Percentiles rank a stretch among this genome's conserved stretches.
These are phyloP conservation scores for Corchorus olitorius DNA, from an alignment of 345 rosid genomes.

Conservation along the genomic window DNA sequence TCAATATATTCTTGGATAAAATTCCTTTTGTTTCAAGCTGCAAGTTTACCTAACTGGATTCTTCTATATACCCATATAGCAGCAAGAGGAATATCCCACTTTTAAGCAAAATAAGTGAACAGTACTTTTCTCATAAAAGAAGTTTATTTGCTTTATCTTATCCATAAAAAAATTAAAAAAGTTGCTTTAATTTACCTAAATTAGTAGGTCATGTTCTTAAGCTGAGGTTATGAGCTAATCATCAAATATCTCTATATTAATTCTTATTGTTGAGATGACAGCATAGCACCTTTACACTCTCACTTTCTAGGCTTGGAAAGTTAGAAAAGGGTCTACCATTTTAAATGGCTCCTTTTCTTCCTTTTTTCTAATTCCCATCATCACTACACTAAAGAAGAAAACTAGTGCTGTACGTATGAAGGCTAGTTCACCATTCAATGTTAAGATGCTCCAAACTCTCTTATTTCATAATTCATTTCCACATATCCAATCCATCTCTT, in stretches of 20 bases:
- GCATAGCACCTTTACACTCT: background rate
- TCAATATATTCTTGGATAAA: background rate
- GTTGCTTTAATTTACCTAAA: background rate
- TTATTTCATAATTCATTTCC: background rate
- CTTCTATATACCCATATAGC: background rate
- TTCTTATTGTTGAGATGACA: background rate
- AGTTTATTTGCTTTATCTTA: background rate
- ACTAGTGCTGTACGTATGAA: background rate
- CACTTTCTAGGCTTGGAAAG: background rate
- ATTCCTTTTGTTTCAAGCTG: background rate
- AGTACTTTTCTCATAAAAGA: too few species aligned
- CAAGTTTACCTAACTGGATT: background rate
- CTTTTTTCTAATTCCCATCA: background rate
- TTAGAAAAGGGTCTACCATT: background rate
- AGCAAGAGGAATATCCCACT: background rate
- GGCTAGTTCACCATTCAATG: constrained; percentile 10
- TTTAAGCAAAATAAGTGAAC: background rate
- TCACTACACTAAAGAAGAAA: background rate
- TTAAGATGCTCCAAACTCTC: constrained; percentile 6
- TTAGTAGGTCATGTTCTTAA: background rate
- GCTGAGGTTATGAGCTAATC: background rate
- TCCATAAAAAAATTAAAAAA: background rate
- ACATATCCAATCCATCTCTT: too few species aligned
- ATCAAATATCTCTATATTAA: background rate
- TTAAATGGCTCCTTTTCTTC: background rate